Evolutionary conservation across 2,329 filamentous ascomycete genomes (phyloP), one percentile per base, ranked within the genome.

Genomic region (Exophiala calicioides): DNA sequence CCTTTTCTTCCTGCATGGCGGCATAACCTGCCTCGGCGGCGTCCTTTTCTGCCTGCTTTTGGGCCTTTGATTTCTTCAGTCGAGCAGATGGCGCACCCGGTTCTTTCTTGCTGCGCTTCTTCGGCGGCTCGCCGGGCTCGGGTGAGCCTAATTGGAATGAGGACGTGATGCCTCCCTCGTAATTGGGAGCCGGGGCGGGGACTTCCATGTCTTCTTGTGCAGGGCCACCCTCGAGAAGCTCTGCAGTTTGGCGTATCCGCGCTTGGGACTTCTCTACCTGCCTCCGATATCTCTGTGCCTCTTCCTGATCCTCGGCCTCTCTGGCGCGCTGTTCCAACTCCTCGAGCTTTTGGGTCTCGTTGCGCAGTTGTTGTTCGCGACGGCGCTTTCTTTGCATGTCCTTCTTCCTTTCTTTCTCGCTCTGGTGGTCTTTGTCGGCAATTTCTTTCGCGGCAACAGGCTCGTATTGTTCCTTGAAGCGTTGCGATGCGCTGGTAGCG

Each of bases 361-460:
- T 86, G 5, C 90, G 91, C 50, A 94, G 86, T 3, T 90, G 90
- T 76, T 96, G 96, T 66, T 97, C 91, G 13, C 93, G 86, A 32
- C 93, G 85, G 50, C 93, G 82, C 73, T 97, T 98, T 55, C 93
- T 86, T 67, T 98, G 93, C 89, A 98, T 97, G 64, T 98, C 93
- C 74, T 98, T 98, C 75, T 98, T 98, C 56, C 93, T 88, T 70
- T 98, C 93, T 72, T 98, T 98, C 68, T 98, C 93, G 52, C 91
- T 90, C 51, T 86, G 86, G 5, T 96, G 77, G 66, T 96, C 91
- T 57, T 89, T 88, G 52, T 90, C 86, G 57, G 93, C 87, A 2
- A 97, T 91, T 60, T 95, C 86, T 42, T 86, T 81, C 50, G 91
- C 79, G 1, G 93, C 91, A 30, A 86, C 84, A 13, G 87, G 81